Evolutionary conservation across 75 land plant species (phyloP), one percentile per base, ranked within the genome.

Genomic region (Ceratopteris richardii): DNA sequence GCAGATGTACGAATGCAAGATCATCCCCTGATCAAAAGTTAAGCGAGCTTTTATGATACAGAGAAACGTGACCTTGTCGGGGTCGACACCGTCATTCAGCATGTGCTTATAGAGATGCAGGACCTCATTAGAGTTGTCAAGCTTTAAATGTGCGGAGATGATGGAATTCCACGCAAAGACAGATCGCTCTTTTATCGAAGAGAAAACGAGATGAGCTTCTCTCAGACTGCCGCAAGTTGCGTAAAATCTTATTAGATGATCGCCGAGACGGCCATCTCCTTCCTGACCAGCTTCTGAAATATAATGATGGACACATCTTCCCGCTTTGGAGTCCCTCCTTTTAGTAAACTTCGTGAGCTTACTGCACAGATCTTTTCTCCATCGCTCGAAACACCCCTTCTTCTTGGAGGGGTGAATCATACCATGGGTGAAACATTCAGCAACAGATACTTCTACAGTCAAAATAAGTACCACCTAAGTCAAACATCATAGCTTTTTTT

Each of bases 1-100:
- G 12, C 22, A 63, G 28, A 72, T 66, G 37, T 54, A 65, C 22
- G 18, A 2, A 14, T 46, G 50, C 18, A 46, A 6, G 50, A 46
- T 4, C 50, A 46, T 46, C 4, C 50, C 50, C 18, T 21, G 12
- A 14, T 5, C 7, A 46, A 46, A 3, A 46, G 50, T 21, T 46
- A 3, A 2, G 22, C 50, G 17, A 46, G 22, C 18, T 21, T 46
- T 46, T 21, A 46, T 5, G 50, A 46, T 46, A 17, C 50, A 46
- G 17, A 21, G 22, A n/a, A 46, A 21, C 17, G 22, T 46, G 50
- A 18, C 18, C 2, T 46, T 46, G 50, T 46, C 22, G 17, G 50
- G 50, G 22, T 2, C 50, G 17, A 46, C 50, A 46, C 22, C 50
- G 4, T 21, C 56, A 27, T 57, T 31, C 56, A 46, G 17, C 50